These are phyloP conservation scores for Kwoniella europaea DNA, from an alignment of 768 basidiomycete genomes.

Conservation along the genomic window DNA sequence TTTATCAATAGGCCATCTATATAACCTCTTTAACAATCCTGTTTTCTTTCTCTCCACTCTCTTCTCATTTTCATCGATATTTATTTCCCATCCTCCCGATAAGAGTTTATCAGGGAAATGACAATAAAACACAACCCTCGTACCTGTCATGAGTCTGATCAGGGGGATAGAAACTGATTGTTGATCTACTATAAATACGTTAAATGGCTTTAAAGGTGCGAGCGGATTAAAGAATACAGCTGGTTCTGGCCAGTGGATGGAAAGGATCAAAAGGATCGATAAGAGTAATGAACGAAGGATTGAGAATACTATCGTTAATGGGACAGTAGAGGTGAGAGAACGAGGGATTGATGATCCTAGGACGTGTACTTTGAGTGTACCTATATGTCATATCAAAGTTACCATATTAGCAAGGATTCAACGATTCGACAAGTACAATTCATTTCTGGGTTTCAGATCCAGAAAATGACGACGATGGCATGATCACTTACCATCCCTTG, in stretches of 20 bases:
- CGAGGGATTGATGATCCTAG: constrained; percentile 81
- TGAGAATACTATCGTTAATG: constrained; percentile 83
- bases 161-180: constrained; percentile 89
- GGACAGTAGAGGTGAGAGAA: constrained; percentile 68
- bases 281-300: constrained; percentile 88
- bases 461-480: not conserved
- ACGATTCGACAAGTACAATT: too few species aligned
- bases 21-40: constrained; percentile 69
- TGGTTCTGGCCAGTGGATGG: constrained; percentile 45
- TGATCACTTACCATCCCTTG: constrained; percentile 72
- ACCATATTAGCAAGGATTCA: too few species aligned
- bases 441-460: too few species aligned
- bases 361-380: constrained; percentile 74
- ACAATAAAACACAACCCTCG: constrained; percentile 94
- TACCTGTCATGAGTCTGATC: constrained; percentile 69
- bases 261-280: constrained; percentile 67
- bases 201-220: constrained; percentile 59
- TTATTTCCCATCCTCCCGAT: constrained; percentile 54
- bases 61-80: constrained; percentile 59
- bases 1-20: constrained; percentile 87
- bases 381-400: too few species aligned
- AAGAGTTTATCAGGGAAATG: constrained; percentile 97
- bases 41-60: constrained; percentile 60
- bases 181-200: constrained; percentile 94
- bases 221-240: constrained; percentile 41